Conservation (phyloP, 2,329 filamentous ascomycete genomes). For the Trichoderma atrobrunneum region DNA sequence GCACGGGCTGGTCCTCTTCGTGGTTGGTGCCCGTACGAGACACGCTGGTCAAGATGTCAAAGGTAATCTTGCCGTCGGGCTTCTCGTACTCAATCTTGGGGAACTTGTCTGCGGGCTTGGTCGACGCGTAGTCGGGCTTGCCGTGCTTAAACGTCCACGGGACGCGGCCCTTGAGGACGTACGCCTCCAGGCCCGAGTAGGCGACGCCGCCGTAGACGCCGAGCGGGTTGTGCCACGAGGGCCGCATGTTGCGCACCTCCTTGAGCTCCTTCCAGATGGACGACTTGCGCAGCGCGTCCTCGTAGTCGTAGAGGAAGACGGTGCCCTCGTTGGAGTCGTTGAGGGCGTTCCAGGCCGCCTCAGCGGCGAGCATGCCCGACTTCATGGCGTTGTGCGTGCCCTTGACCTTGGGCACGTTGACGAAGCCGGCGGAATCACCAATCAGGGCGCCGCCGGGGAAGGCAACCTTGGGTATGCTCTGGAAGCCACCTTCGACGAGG, state of each 20-base stretch:
- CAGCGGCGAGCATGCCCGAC: constrained; percentile 92
- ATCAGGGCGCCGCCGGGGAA: constrained; percentile 96
- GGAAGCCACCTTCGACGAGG: constrained; percentile 91
- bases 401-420: constrained; percentile 98
- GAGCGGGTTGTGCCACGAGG: constrained; percentile 84
- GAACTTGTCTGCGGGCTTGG: constrained; percentile 74
- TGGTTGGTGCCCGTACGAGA: constrained; percentile 96
- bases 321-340: constrained; percentile 56
- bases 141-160: constrained; percentile 94
- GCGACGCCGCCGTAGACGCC: constrained; percentile 85
- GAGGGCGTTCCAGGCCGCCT: constrained; percentile 81
- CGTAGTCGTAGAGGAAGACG: constrained; percentile 92
- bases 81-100: constrained; percentile 94
- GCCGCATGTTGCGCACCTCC: constrained; percentile 95
- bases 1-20: constrained; percentile 96
- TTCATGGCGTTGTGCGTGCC: constrained; percentile 98
- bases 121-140: constrained; percentile 71
- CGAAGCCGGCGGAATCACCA: constrained; percentile 91
- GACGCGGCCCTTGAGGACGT: constrained; percentile 74
- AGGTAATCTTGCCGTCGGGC: constrained; percentile 90
- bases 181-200: constrained; percentile 93
- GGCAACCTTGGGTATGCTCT: constrained; percentile 94
- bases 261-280: constrained; percentile 92
- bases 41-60: constrained; percentile 94
- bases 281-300: constrained; percentile 80